Conservation (phyloP, 257 asterid genomes). For the Euphrasia confusa region DNA sequence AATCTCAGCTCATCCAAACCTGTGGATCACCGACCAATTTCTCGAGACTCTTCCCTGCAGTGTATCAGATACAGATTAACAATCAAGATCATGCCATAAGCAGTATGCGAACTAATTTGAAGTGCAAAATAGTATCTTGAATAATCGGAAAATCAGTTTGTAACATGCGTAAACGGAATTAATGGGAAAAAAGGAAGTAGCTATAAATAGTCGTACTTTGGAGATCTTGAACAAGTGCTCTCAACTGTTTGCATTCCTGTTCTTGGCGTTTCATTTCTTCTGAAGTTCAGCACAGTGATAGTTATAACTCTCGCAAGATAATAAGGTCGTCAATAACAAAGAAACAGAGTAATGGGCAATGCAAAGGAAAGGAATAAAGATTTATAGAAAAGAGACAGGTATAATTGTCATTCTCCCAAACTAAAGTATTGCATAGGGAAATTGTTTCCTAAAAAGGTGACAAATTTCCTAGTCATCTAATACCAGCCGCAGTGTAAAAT, state of each 20-base stretch:
- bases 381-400: slow-evolving; percentile 3
- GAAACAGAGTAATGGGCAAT: slow-evolving; percentile 10
- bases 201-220: slow-evolving; percentile 49
- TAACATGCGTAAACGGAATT: slow-evolving; percentile 17
- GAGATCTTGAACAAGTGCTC: slow-evolving; percentile 82
- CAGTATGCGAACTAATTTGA: slow-evolving; percentile 1
- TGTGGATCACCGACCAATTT: slow-evolving; percentile 62
- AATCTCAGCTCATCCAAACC: slow-evolving; percentile 44
- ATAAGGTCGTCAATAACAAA: slow-evolving; percentile 8
- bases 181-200: slow-evolving; percentile 21
- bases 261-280: slow-evolving; percentile 66
- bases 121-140: too few species aligned
- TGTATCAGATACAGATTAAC: slow-evolving; percentile 30
- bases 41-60: slow-evolving; percentile 74
- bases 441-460: slow-evolving; percentile 3
- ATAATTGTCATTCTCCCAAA: slow-evolving; percentile 3
- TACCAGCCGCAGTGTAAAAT: neutral
- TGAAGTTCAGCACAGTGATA: slow-evolving; percentile 41
- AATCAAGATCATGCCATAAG: slow-evolving; percentile 21
- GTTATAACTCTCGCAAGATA: slow-evolving; percentile 18
- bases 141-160: slow-evolving; percentile 1
- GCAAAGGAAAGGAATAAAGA: slow-evolving; percentile 5
- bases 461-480: slow-evolving; percentile 13
- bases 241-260: slow-evolving; percentile 68
- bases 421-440: slow-evolving; percentile 1